Evolutionary conservation across 305 asterid species (phyloP), one percentile per base, ranked within the genome.

Genomic region (Salvia sclarea): DNA sequence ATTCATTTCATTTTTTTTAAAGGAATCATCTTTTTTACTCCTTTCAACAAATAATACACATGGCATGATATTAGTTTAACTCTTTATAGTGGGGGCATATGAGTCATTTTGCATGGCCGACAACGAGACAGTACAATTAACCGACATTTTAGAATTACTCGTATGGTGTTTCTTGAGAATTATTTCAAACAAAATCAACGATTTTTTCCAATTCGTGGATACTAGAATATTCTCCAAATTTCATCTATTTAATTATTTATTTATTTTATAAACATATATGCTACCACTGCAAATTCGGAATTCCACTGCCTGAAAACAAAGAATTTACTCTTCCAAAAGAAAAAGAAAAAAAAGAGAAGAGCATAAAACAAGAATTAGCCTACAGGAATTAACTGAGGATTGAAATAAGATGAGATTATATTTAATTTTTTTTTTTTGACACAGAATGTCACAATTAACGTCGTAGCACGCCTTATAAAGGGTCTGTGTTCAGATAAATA

Each of bases 401-500:
- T 38, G 44, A 38, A 38, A 10, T 38, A 10, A 4, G 12, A 6
- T 1, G 40, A 37, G 13, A 37, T 37, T 37, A 37, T 37, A 37
- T 37, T 10, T 8, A 4, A 33, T 6, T 33, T n/a, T n/a, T 35
- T 38, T 38, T 37, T 38, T 38, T 9, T 1, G 3, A 38, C n/a
- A 1, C 30, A 38, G 37, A 63, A 2, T 13, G 17, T 16, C 63
- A 25, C 59, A 73, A 43, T 21, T 2, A 59, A 24, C 10, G 47
- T n/a, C 63, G 48, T 45, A 20, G 58, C 48, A 61, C 8, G 30
- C 38, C 18, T 61, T 50, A 50, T 55, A n/a, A 66, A 44, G 54
- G 31, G 22, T 22, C 43, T 70, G 38, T 62, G 37, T 38, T 31
- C 73, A 41, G n/a, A 55, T 10, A 66, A 60, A 66, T 48, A 12